phyloP scores from a whole-genome alignment of 331 rosid species.

The Acacia concinna region DNA sequence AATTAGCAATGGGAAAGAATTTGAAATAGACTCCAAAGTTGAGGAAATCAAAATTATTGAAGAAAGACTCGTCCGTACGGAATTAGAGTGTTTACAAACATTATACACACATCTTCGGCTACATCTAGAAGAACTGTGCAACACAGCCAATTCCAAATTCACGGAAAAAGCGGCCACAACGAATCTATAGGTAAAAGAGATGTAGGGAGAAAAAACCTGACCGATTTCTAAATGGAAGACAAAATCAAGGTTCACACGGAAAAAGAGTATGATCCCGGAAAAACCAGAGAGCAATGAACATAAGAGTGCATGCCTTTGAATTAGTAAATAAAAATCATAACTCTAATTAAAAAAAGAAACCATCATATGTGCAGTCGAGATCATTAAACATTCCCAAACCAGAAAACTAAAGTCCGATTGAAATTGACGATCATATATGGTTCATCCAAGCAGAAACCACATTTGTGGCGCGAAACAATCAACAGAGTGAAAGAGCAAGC shows the following conservation, averaged over 20 bases:
- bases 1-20: background rate
- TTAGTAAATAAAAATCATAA: constrained; percentile 1
- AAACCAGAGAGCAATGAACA: constrained; percentile 21
- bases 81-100: background rate
- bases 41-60: background rate
- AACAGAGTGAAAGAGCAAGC: background rate
- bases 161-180: background rate
- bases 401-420: background rate
- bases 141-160: constrained; percentile 10
- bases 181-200: background rate
- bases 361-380: background rate
- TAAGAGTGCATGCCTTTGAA: constrained; percentile 10
- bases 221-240: background rate
- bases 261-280: background rate
- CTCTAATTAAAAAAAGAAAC: background rate
- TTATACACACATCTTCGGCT: background rate
- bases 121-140: constrained; percentile 9
- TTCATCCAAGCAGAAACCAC: background rate
- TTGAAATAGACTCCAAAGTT: constrained; percentile 2
- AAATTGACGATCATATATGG: background rate
- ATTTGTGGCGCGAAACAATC: background rate
- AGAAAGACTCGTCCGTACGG: background rate
- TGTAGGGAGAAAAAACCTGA: background rate
- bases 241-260: background rate
- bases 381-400: background rate